These are phyloP conservation scores for Alternaria rosae DNA, from an alignment of 2,329 filamentous ascomycete genomes.

Conservation along the genomic window DNA sequence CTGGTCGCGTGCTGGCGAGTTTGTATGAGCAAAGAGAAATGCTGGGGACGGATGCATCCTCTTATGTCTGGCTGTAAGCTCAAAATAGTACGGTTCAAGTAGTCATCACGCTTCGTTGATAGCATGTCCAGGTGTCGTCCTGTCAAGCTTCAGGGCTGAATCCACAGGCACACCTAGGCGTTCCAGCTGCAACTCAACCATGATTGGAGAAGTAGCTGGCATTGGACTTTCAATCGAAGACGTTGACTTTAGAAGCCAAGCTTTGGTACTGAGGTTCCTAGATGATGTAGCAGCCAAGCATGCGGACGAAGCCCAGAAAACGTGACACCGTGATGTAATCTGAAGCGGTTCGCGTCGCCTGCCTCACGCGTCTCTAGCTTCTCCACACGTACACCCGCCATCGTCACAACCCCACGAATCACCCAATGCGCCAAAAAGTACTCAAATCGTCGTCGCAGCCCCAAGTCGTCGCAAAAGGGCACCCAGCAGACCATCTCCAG, in stretches of 20 bases:
- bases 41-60: background rate
- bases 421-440: constrained; percentile 48
- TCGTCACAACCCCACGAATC: constrained; percentile 11
- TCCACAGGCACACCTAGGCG: background rate
- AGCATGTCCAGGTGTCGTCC: background rate
- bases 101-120: background rate
- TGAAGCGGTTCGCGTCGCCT: constrained; percentile 11
- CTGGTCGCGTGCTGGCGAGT: background rate
- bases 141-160: background rate
- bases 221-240: background rate
- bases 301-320: background rate
- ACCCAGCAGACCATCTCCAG: constrained; percentile 85
- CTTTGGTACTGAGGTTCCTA: background rate
- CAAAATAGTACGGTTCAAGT: background rate
- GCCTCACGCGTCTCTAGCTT: constrained; percentile 24
- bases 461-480: constrained; percentile 57
- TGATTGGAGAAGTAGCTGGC: background rate
- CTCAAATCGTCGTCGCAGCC: constrained; percentile 38
- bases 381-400: constrained; percentile 13
- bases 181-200: background rate
- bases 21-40: background rate
- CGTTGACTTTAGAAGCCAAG: background rate
- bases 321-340: constrained; percentile 35
- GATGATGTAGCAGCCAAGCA: background rate
- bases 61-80: background rate